Evolutionary conservation across 805 yeast species (phyloP), one percentile per base, ranked within the genome.

Genomic region (Pichia thaimueangensis): DNA sequence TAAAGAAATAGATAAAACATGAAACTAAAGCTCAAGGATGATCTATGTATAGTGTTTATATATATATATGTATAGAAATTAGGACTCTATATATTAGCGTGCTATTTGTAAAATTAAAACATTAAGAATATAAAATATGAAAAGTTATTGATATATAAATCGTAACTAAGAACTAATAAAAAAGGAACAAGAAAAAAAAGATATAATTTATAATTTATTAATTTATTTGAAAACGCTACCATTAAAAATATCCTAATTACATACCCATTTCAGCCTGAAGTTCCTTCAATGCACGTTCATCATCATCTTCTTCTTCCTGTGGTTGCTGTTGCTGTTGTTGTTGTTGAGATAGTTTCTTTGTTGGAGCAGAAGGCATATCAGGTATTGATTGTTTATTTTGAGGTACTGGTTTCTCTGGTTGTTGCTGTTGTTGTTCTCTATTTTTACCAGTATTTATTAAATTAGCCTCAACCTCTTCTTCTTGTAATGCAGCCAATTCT

Each of bases 201-300:
- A 30, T 21, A 20, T 2, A 35, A 17, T 28, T 22, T 19, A 7
- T 21, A 16, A 22, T 22, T 30, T 29, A 29, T 8, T 29, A 29
- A n/a, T 29, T n/a, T 29, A 29, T 15, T n/a, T 15, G 16, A 8
- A 29, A 29, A 29, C 9, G 12, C 12, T 25, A 12, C 12, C 12
- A 25, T 10, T 25, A 27, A 15, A 13, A 30, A 16, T 21, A 31
- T 6, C 35, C 22, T 11, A 19, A 13, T 41, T 34, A 82, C 59
- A 83, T 68, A 12, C 93, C 93, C 93, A 85, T 84, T 62, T 85
- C 93, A 21, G 87, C 91, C 62, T 85, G 94, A 50, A 85, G 64
- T 45, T 82, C 88, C 56, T 76, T 76, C 59, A 85, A 70, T 25
- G 93, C 94, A 58, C 78, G 79, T 63, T 84, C 93, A 58, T 85